Evolutionary conservation across 495 filamentous ascomycete species (phyloP), one percentile per base, ranked within the genome.

Genomic region (Talaromyces proteolyticus): DNA sequence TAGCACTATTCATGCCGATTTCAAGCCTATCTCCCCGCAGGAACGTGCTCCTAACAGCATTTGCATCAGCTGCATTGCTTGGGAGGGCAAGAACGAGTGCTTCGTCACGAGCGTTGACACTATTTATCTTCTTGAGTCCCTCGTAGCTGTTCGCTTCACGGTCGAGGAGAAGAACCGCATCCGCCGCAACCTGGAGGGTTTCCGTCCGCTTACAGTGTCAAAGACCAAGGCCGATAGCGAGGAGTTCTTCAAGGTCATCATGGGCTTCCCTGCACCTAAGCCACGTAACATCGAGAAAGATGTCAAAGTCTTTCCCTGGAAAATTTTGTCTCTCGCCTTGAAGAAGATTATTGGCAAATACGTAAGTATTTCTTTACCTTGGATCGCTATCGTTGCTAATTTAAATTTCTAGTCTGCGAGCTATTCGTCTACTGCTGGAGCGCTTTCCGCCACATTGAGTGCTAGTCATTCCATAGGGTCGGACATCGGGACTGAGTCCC

Each of bases 341-440:
- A 93, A 90, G 76, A 98, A 98, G 72, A 96, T 97, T 60, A 94
- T 97, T 63, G 84, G 88, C 53, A 98, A 98, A 91, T 98, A 97
- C 68, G 87, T 88, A 68, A 76, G 86, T 80, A 37, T 43, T 3
- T 36, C 3, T 12, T 24, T 3, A 5, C 25, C 50, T 19, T 3
- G 29, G 4, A 20, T 44, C 24, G 17, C 18, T 21, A 45, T 3
- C 17, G 11, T 45, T 2, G 19, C 21, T 45, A 23, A 16, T 40
- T 24, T 11, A 11, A 24, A 36, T 42, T 12, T 37, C 3, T 40
- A 79, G 75, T 79, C 74, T 41, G 75, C 72, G 20, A 77, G 73
- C 53, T 76, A 76, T 49, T 73, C 73, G 11, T 77, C 76, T 17
- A 77, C 72, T 18, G 70, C 74, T 37, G 64, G 71, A 14, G 63